A percentile compares a stretch with the other conserved stretches of the same genome.
These are phyloP conservation scores for Guyanaporus albipodus DNA, from an alignment of 768 basidiomycete genomes.

Conservation along the genomic window DNA sequence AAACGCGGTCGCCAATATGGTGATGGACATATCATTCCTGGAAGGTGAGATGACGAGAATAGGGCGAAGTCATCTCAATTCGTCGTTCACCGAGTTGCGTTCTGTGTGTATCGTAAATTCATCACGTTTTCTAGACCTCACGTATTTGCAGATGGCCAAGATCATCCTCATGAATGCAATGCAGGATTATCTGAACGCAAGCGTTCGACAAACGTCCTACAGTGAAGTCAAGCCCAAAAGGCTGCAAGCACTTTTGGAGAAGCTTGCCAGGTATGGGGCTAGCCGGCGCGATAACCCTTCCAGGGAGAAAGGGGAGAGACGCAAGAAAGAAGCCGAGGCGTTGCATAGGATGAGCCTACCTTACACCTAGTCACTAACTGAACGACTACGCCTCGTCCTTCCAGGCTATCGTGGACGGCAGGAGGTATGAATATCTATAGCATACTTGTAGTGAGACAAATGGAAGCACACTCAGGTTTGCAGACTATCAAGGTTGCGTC, in stretches of 20 bases:
- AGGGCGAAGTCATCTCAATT: slow-evolving; percentile 63
- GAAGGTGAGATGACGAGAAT: slow-evolving; percentile 81
- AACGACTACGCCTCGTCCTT: slow-evolving; percentile 8
- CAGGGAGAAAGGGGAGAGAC: slow-evolving; percentile 65
- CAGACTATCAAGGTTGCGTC: slow-evolving; percentile 5
- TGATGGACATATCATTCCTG: slow-evolving; percentile 83
- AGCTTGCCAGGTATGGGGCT: slow-evolving; percentile 66
- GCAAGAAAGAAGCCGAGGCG: slow-evolving; percentile 74
- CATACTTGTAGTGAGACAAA: slow-evolving; percentile 13
- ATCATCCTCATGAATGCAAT: slow-evolving; percentile 72
- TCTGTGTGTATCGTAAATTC: slow-evolving; percentile 45
- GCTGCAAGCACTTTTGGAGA: slow-evolving; percentile 72
- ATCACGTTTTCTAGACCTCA: slow-evolving; percentile 1
- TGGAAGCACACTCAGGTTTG: neutral
- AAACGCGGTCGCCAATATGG: slow-evolving; percentile 80
- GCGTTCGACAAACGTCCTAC: slow-evolving; percentile 64
- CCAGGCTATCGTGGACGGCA: slow-evolving; percentile 1
- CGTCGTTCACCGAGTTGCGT: slow-evolving; percentile 77
- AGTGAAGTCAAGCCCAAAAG: slow-evolving; percentile 63
- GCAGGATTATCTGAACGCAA: slow-evolving; percentile 74
- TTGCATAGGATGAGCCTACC: slow-evolving; percentile 53
- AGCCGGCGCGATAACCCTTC: slow-evolving; percentile 55
- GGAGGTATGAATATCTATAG: slow-evolving; percentile 18
- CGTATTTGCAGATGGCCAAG: slow-evolving; percentile 52
- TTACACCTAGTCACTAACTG: slow-evolving; percentile 11